Conservation (phyloP, 2,329 filamentous ascomycete genomes). For the Chalara sp. region DNA sequence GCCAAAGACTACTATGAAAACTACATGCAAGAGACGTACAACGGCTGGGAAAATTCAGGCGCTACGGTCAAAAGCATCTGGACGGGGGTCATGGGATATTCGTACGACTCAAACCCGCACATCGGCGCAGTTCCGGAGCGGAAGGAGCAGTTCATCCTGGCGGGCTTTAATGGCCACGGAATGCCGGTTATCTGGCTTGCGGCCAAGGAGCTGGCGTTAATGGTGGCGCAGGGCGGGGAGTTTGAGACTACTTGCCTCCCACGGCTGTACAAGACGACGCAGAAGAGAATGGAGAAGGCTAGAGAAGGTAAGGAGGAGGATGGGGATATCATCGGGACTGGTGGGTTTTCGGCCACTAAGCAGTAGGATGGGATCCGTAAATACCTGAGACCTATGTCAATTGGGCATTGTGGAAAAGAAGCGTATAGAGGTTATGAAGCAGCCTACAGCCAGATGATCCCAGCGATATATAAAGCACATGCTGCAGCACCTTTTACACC, state of each 20-base stretch:
- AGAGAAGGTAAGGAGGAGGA: neutral
- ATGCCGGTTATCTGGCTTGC: neutral
- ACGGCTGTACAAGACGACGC: neutral
- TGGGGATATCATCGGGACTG: neutral
- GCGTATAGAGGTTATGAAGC: neutral
- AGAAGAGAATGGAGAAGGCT: neutral
- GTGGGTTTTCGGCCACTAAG: neutral
- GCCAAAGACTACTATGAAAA: slow-evolving; percentile 35
- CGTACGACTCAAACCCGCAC: slow-evolving; percentile 33
- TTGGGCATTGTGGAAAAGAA: neutral
- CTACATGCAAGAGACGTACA: slow-evolving; percentile 23
- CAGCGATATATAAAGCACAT: neutral
- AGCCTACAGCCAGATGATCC: neutral
- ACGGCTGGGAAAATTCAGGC: slow-evolving; percentile 27
- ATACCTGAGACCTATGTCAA: neutral
- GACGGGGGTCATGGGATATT: slow-evolving; percentile 33
- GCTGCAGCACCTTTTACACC: neutral
- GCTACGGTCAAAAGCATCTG: slow-evolving; percentile 25
- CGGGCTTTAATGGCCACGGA: neutral
- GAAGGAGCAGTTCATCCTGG: neutral
- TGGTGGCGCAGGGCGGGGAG: neutral
- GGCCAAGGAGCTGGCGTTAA: neutral
- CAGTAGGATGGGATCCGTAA: neutral
- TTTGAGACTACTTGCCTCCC: neutral
- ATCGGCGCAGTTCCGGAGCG: slow-evolving; percentile 33